Conservation (phyloP, 768 basidiomycete genomes). For the Hortiboletus campestris region DNA sequence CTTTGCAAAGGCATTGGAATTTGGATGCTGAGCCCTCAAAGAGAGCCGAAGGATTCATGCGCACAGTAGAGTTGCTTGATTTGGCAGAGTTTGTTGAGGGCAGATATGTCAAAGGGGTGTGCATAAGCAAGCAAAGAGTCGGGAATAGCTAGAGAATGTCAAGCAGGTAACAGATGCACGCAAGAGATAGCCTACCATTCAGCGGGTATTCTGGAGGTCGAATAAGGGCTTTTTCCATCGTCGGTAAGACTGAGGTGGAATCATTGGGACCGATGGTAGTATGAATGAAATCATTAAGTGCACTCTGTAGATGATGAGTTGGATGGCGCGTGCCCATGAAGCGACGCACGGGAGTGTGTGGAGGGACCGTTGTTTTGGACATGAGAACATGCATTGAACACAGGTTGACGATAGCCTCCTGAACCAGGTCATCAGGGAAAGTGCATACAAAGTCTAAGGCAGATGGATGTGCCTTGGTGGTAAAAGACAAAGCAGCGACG, state of each 20-base stretch:
- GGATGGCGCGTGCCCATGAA: not conserved
- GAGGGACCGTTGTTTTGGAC: conserved; percentile 59
- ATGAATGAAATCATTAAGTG: conserved; percentile 61
- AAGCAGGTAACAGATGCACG: not conserved
- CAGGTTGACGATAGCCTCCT: conserved; percentile 58
- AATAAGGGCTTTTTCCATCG: conserved; percentile 75
- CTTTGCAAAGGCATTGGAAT: too few relatives aligned
- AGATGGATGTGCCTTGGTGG: too few relatives aligned
- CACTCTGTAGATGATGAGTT: conserved; percentile 35
- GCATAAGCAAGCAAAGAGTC: conserved; percentile 58
- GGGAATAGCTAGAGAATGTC: conserved; percentile 43
- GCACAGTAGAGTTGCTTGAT: conserved; percentile 64
- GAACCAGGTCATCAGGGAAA: conserved; percentile 1
- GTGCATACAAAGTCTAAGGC: too few relatives aligned
- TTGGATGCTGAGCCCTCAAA: conserved; percentile 48
- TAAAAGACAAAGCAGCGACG: too few relatives aligned
- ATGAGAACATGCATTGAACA: conserved; percentile 65
- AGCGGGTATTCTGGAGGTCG: conserved; percentile 81
- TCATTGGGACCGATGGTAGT: conserved; percentile 50
- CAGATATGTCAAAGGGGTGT: conserved; percentile 44
- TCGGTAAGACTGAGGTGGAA: conserved; percentile 55
- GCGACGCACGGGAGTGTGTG: conserved; percentile 54
- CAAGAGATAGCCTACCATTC: conserved; percentile 42
- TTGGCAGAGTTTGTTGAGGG: conserved; percentile 61
- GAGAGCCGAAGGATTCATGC: conserved; percentile 53